A percentile compares a stretch with the other conserved stretches of the same genome.
phyloP scores from a whole-genome alignment of 148 eudicot genomes.

The Nepenthes mirabilis region DNA sequence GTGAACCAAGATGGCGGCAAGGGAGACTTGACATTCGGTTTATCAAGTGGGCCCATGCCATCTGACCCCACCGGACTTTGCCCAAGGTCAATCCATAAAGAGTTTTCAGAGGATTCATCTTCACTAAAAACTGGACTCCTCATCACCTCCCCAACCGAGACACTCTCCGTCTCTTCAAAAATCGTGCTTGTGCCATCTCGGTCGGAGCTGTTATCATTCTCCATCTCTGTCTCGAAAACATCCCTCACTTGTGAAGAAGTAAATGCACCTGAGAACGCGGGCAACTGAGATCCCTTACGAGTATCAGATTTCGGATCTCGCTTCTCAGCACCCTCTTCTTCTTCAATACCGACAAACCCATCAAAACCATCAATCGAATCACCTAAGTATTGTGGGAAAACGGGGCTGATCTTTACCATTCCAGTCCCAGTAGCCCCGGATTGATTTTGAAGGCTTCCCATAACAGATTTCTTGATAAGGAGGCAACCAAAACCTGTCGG shows the following conservation, averaged over 20 bases:
- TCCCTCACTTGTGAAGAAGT: conserved; percentile 88
- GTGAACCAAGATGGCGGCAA: conserved; percentile 57
- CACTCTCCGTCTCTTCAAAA: conserved; percentile 80
- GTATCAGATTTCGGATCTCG: conserved; percentile 46
- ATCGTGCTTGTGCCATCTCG: conserved; percentile 83
- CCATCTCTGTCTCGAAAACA: conserved; percentile 90
- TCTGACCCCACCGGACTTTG: conserved; percentile 82
- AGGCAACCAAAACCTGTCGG: conserved; percentile 99
- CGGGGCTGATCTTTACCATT: conserved; percentile 84
- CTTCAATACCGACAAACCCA: conserved; percentile 41
- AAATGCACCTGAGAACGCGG: conserved; percentile 94
- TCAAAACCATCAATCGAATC: conserved; percentile 80
- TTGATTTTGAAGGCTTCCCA: conserved; percentile 80
- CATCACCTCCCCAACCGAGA: conserved; percentile 90
- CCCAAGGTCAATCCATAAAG: conserved; percentile 93
- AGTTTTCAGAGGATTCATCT: conserved; percentile 93
- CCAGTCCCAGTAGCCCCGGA: conserved; percentile 89
- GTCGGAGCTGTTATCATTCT: conserved; percentile 71
- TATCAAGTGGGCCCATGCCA: conserved; percentile 27
- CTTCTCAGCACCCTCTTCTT: conserved; percentile 38
- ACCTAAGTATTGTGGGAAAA: conserved; percentile 66
- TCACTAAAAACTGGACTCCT: conserved; percentile 94
- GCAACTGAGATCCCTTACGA: conserved; percentile 50
- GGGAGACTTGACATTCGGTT: conserved; percentile 36
- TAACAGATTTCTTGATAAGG: conserved; percentile 81